Percentiles rank a stretch among this genome's conserved stretches.
phyloP scores from a whole-genome alignment of 1,139 yeast species.

The Petasospora fabianii region DNA sequence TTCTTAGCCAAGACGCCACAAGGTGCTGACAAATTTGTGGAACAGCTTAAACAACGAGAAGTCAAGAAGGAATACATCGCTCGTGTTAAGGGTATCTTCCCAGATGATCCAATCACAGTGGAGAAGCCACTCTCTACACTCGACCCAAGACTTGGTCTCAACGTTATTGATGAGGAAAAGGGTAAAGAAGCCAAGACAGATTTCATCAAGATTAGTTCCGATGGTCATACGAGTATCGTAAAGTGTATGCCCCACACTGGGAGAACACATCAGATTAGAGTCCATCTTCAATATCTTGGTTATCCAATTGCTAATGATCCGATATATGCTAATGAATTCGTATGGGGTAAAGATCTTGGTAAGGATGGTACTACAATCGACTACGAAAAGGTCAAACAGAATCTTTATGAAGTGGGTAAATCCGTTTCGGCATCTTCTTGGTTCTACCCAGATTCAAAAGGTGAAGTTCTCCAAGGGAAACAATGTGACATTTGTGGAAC shows the following conservation, averaged over 20 bases:
- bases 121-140: constrained; percentile 67
- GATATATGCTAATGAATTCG: constrained; percentile 53
- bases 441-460: constrained; percentile 38
- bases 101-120: constrained; percentile 41
- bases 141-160: constrained; percentile 53
- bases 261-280: constrained; percentile 74
- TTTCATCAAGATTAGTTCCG: constrained; percentile 33
- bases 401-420: constrained; percentile 20
- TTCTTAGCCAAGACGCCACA: constrained; percentile 50
- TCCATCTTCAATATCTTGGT: constrained; percentile 64
- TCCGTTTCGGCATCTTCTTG: constrained; percentile 15
- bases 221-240: constrained; percentile 50
- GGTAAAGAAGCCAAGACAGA: constrained; percentile 39
- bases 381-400: constrained; percentile 15
- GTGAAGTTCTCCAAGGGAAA: constrained; percentile 33
- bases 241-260: constrained; percentile 69
- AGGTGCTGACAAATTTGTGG: constrained; percentile 43
- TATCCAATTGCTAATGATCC: constrained; percentile 69
- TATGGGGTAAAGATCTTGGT: constrained; percentile 71
- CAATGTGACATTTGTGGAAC: constrained; percentile 47
- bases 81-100: constrained; percentile 58
- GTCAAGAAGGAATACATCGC: constrained; percentile 56
- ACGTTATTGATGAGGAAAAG: constrained; percentile 19
- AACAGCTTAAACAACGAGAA: constrained; percentile 37
- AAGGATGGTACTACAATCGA: constrained; percentile 24